Percentiles rank a stretch among this genome's conserved stretches.
Evolutionary conservation across 1,139 yeast genomes (phyloP).

Genomic region (Scheffersomyces lignicola): DNA sequence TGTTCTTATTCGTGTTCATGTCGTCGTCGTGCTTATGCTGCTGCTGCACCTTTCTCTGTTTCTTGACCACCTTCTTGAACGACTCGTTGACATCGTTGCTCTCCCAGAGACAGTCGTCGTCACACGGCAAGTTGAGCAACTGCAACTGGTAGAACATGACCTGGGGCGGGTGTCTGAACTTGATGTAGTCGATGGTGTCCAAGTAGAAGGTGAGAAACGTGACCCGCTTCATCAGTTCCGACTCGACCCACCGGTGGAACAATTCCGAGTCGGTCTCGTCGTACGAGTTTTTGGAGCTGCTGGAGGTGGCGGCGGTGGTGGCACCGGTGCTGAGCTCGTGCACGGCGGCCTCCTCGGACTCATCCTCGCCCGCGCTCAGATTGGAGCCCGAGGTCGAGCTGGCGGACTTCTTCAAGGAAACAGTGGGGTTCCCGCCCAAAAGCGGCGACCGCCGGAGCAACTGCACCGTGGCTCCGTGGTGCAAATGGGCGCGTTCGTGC

Average conservation of each 20-base stretch:
- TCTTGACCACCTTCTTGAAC: slow-evolving; percentile 38
- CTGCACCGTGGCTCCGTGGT: slow-evolving; percentile 77
- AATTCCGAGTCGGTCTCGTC: slow-evolving; percentile 29
- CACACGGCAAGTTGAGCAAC: slow-evolving; percentile 68
- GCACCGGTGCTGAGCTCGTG: slow-evolving; percentile 20
- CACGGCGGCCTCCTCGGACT: slow-evolving; percentile 21
- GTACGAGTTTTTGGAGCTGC: slow-evolving; percentile 13
- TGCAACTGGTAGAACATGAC: slow-evolving; percentile 74
- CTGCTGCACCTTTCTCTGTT: slow-evolving; percentile 34
- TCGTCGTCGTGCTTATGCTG: slow-evolving; percentile 8
- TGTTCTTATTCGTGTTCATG: slow-evolving; percentile 10
- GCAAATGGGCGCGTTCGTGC: slow-evolving; percentile 76
- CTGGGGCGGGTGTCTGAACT: slow-evolving; percentile 73
- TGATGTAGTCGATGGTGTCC: slow-evolving; percentile 77
- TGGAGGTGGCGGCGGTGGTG: slow-evolving; percentile 10
- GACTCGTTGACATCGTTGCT: slow-evolving; percentile 40
- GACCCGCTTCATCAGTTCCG: slow-evolving; percentile 74
- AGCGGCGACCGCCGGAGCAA: slow-evolving; percentile 70
- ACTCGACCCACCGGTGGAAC: slow-evolving; percentile 65
- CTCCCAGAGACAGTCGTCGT: slow-evolving; percentile 74
- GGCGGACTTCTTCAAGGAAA: slow-evolving; percentile 17
- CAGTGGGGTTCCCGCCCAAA: slow-evolving; percentile 64
- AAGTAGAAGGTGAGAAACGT: slow-evolving; percentile 79
- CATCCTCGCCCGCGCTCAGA: slow-evolving; percentile 35
- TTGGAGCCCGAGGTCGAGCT: slow-evolving; percentile 21